These are phyloP conservation scores for Phytophthora hibernalis DNA, from an alignment of 352 stramenopile species.

Conservation along the genomic window DNA sequence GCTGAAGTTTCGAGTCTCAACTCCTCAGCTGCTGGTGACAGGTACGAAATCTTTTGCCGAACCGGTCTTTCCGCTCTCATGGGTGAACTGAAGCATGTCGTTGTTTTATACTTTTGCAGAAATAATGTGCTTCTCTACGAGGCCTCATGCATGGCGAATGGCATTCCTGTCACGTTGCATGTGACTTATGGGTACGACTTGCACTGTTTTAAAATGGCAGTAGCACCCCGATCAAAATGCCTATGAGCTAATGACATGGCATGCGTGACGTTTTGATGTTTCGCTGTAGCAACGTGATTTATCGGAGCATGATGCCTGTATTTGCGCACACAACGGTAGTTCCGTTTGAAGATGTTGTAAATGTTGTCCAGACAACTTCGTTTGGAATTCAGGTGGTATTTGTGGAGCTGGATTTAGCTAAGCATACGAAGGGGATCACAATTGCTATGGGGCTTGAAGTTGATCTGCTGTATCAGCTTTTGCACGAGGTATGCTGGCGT, in stretches of 20 bases:
- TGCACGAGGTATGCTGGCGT: conserved; percentile 53
- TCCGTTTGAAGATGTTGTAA: conserved; percentile 63
- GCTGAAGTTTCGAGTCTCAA: conserved; percentile 61
- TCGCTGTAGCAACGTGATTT: conserved; percentile 59
- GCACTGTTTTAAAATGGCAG: background rate
- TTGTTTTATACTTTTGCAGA: conserved; percentile 25
- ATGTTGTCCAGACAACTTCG: conserved; percentile 61
- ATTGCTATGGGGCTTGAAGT: conserved; percentile 83
- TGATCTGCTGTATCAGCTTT: conserved; percentile 75
- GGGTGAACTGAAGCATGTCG: background rate
- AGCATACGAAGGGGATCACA: conserved; percentile 63
- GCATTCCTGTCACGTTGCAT: conserved; percentile 70
- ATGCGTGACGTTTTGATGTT: background rate
- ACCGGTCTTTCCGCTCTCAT: background rate
- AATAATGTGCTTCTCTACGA: conserved; percentile 86
- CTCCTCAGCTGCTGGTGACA: conserved; percentile 30
- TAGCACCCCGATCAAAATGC: background rate
- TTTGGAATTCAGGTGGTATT: conserved; percentile 74
- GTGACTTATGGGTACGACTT: conserved; percentile 73
- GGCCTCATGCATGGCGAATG: conserved; percentile 77
- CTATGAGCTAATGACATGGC: conserved; percentile 1
- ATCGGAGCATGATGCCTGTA: conserved; percentile 78
- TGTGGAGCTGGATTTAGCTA: conserved; percentile 49
- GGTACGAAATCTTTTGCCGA: conserved; percentile 27
- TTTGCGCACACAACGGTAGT: conserved; percentile 74